Evolutionary conservation across 305 asterid species (phyloP).

Genomic region (Plantago rigida): DNA sequence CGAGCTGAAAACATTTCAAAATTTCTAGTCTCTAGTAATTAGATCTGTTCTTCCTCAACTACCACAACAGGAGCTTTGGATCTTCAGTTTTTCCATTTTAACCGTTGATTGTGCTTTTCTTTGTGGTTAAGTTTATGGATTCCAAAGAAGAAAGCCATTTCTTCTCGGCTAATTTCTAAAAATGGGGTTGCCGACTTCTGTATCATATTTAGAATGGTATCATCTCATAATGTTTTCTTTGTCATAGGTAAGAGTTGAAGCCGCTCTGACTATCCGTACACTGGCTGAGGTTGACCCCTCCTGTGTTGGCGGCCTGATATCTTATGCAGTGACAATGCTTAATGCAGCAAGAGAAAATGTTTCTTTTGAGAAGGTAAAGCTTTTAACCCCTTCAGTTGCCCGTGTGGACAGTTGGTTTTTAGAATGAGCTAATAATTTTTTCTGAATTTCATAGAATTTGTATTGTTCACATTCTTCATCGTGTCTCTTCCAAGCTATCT

Average conservation of each 20-base stretch:
- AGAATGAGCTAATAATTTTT: constrained; percentile 12
- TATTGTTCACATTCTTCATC: background rate
- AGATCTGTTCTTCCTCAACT: constrained; percentile 10
- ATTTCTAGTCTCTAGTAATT: background rate
- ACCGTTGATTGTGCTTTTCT: constrained; percentile 17
- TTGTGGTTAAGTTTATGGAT: background rate
- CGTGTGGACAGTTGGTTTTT: constrained; percentile 14
- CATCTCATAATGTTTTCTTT: constrained; percentile 1
- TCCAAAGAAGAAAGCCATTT: constrained; percentile 19
- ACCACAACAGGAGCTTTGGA: background rate
- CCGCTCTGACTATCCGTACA: constrained; percentile 86
- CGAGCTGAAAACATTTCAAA: constrained; percentile 17
- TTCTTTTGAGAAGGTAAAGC: constrained; percentile 74
- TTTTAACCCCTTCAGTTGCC: constrained; percentile 16
- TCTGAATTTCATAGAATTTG: background rate
- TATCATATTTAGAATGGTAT: background rate
- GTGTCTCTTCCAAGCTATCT: constrained; percentile 20
- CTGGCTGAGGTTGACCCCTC: constrained; percentile 97
- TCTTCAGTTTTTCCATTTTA: background rate
- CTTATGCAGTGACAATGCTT: constrained; percentile 91
- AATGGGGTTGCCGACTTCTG: too few species aligned
- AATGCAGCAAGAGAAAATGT: constrained; percentile 72
- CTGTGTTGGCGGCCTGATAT: constrained; percentile 88
- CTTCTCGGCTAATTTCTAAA: background rate
- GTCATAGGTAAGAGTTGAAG: constrained; percentile 89